Percentiles rank a stretch among this genome's conserved stretches.
Evolutionary conservation across 805 yeast genomes (phyloP).

Genomic region (Saccharomycopsis fermentans): DNA sequence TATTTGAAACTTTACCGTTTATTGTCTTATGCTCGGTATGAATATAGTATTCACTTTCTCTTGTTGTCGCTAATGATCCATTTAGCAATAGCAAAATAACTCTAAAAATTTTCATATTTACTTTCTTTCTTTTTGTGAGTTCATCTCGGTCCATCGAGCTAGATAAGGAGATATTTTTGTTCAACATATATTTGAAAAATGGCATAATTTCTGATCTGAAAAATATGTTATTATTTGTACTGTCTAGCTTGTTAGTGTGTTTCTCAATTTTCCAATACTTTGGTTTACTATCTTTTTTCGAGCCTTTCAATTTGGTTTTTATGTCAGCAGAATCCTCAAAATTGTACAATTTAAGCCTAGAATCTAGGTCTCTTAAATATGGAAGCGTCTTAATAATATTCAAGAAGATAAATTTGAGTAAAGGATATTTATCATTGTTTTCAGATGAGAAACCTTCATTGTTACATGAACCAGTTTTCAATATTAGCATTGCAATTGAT

Average conservation of each 20-base stretch:
- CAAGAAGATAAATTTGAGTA: conserved; percentile 55
- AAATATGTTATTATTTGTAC: conserved; percentile 44
- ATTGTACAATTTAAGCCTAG: conserved; percentile 23
- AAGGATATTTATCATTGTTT: conserved; percentile 43
- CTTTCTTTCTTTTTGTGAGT: conserved; percentile 56
- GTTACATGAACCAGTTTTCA: conserved; percentile 4
- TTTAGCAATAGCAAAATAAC: conserved; percentile 60
- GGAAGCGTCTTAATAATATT: conserved; percentile 66
- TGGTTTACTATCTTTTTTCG: not conserved
- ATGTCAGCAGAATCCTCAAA: conserved; percentile 17
- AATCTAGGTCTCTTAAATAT: conserved; percentile 32
- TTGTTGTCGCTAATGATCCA: conserved; percentile 56
- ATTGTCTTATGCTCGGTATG: not conserved
- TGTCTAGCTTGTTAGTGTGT: conserved; percentile 19
- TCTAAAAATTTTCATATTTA: conserved; percentile 50
- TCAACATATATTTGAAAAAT: conserved; percentile 69
- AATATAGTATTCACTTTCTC: conserved; percentile 40
- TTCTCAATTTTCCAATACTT: not conserved
- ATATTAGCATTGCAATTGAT: not conserved
- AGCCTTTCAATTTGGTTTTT: not conserved
- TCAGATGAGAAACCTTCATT: not conserved
- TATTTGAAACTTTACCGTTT: not conserved
- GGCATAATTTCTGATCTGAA: conserved; percentile 78
- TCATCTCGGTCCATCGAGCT: conserved; percentile 68
- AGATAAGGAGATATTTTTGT: conserved; percentile 46